Conservation (phyloP, 768 basidiomycete species). For the Crassisporium funariophilum region DNA sequence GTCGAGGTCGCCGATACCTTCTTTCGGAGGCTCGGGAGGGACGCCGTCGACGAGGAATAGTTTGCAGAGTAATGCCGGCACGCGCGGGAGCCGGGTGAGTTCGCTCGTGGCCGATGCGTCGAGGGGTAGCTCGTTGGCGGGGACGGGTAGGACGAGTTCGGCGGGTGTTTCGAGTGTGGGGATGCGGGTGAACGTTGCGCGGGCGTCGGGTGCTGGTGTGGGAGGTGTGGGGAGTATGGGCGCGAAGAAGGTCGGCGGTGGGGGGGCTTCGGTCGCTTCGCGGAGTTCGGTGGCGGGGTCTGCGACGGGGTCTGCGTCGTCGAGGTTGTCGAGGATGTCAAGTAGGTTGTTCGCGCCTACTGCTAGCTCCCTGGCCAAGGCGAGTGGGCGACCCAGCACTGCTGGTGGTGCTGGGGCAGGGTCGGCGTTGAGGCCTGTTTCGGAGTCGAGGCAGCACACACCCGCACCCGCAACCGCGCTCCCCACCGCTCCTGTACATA, state of each 20-base stretch:
- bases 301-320: constrained; percentile 41
- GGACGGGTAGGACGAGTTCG: constrained; percentile 21
- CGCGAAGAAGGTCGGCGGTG: constrained; percentile 25
- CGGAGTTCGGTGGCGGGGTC: constrained; percentile 23
- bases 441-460: constrained; percentile 16
- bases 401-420: constrained; percentile 1
- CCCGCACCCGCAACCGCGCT: too few species aligned
- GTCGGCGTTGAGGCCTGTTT: constrained; percentile 7
- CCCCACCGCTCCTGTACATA: too few species aligned
- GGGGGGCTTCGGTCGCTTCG: constrained; percentile 17
- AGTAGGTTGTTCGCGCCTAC: constrained; percentile 72
- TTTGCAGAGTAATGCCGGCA: constrained; percentile 15
- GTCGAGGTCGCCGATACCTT: constrained; percentile 31
- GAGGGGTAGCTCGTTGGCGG: constrained; percentile 15
- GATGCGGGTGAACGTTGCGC: constrained; percentile 30
- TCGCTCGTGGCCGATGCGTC: constrained; percentile 8
- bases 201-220: constrained; percentile 20
- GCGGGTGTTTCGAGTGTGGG: constrained; percentile 47
- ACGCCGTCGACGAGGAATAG: constrained; percentile 16
- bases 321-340: constrained; percentile 31
- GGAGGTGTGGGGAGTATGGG: constrained; percentile 36
- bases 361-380: constrained; percentile 75
- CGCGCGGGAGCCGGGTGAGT: constrained; percentile 12
- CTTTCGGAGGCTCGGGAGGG: constrained; percentile 13
- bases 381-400: constrained; percentile 21